Percentiles rank a stretch among this genome's conserved stretches.
These are phyloP conservation scores for Stephanodiscus triporus DNA, from an alignment of 108 stramenopile species.

Conservation along the genomic window DNA sequence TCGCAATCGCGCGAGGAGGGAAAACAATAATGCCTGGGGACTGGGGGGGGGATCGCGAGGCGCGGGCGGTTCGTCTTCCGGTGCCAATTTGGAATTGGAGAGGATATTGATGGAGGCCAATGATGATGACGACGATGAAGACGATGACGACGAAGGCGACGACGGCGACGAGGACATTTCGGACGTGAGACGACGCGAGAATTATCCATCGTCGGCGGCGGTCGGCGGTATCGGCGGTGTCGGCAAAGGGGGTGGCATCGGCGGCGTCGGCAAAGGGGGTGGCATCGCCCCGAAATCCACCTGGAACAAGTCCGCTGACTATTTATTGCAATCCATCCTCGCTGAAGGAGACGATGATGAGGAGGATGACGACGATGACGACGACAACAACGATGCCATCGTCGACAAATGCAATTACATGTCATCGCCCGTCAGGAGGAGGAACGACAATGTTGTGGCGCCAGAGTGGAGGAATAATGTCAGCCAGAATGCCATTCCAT, in stretches of 20 bases:
- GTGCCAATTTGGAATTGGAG: slow-evolving; percentile 65
- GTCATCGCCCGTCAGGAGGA: not conserved
- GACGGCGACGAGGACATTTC: slow-evolving; percentile 2
- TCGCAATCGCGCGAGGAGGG: not conserved
- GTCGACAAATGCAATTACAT: not conserved
- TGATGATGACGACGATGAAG: slow-evolving; percentile 27
- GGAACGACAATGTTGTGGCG: not conserved
- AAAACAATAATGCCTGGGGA: not conserved
- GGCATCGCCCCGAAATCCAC: not conserved
- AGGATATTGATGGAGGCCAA: slow-evolving; percentile 77
- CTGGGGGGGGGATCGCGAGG: not conserved
- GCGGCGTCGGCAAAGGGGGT: slow-evolving; percentile 2
- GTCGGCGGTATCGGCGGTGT: no score
- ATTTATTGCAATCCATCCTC: slow-evolving; percentile 63
- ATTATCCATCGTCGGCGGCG: slow-evolving; percentile 1
- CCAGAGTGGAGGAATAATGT: not conserved
- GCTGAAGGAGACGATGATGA: slow-evolving; percentile 71
- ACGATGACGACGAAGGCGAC: slow-evolving; percentile 3
- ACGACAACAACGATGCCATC: not conserved
- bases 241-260: not conserved
- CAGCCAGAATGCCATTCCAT: slow-evolving; percentile 1
- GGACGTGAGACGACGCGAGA: not conserved
- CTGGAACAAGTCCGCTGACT: slow-evolving; percentile 61
- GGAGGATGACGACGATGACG: slow-evolving; percentile 39
- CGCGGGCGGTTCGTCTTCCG: not conserved